Base-by-base conservation (phyloP, 2,329 filamentous ascomycete genomes). In the Neofusicoccum laricinum region DNA sequence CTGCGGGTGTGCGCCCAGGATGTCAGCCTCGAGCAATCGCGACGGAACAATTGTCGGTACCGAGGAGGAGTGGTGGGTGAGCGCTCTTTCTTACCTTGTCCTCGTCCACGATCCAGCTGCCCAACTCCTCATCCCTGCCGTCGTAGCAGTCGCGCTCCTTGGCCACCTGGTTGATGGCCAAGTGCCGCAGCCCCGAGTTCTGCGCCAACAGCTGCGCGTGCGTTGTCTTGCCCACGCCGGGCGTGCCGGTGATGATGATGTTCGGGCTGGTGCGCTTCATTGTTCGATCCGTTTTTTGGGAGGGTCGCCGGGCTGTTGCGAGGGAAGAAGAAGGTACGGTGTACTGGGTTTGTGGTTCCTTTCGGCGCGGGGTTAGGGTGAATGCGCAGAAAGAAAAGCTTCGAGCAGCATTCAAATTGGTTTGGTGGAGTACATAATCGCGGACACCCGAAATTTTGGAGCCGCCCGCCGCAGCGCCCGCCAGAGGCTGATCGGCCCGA, bases 71-170 rank as follows among this genome's bases (percentile, higher is more conserved):
- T 38, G 36, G 36, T 38, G 12, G 4, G 34, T 55, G 38, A 21
- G 50, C 34, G 2, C 19, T 14, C 30, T 40, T 6, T 25, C 19
- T 66, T 73, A 93, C 92, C 85, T 96, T 96, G 75, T 99, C 95
- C 77, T 99, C 95, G 74, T 99, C 94, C 15, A 99, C 93, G 65
- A 98, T 90, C 88, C 91, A 96, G 71, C 90, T 93, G 75, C 92
- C 87, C 63, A 89, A 88, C 76, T 93, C 90, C 48, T 96, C 90
- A 70, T 96, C 92, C 79, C 87, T 96, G 25, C 91, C 91, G 73
- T 97, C 93, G 72, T 95, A 91, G 73, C 93, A 97, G 65, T 85
- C 87, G 69, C 89, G 86, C 67, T 96, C 91, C 78, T 97, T 97
- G 67, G 96, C 93, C 43, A 98, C 83, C 70, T 96, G 87, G 77